Percentiles rank a stretch among this genome's conserved stretches.
phyloP scores from a whole-genome alignment of 163 green algal species.

The Scenedesmus sp. region DNA sequence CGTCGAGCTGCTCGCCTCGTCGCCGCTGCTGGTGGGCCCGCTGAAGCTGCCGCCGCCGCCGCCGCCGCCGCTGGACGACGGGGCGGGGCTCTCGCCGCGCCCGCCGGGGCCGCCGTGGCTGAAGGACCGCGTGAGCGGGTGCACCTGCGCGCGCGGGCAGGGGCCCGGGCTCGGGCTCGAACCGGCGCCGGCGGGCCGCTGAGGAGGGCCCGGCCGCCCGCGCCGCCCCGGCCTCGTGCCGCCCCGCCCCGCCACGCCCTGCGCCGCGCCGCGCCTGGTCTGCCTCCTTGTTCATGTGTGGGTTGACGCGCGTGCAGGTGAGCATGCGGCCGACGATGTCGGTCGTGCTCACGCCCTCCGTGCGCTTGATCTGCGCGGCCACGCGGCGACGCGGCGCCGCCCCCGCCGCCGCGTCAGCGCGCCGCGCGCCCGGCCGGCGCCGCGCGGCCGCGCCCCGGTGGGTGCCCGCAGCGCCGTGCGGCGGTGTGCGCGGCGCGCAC shows the following conservation, averaged over 20 bases:
- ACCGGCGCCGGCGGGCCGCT: no score
- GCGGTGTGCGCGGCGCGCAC: conserved; percentile 53
- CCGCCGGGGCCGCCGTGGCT: not conserved
- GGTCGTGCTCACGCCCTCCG: conserved; percentile 97
- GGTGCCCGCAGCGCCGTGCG: no score
- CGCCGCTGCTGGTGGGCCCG: conserved; percentile 5
- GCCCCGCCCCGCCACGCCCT: no score
- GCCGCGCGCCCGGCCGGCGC: not conserved
- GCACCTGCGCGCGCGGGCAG: conserved; percentile 9
- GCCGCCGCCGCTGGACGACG: not conserved
- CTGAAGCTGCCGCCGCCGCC: not conserved
- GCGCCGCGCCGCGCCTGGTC: not conserved
- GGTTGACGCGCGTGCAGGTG: conserved; percentile 76
- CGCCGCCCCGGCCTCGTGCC: no score
- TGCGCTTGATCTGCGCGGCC: conserved; percentile 95
- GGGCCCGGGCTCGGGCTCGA: no score
- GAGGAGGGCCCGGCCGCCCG: no score
- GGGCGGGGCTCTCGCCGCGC: no score
- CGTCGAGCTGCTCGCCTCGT: not conserved
- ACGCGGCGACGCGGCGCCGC: no score
- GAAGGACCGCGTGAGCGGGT: conserved; percentile 35
- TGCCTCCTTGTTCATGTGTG: conserved; percentile 35
- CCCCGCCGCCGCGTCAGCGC: not conserved
- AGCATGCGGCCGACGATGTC: conserved; percentile 99
- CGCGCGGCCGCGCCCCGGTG: no score